Evolutionary conservation across 2,329 filamentous ascomycete genomes (phyloP), one percentile per base, ranked within the genome.

Genomic region (Aspergillus phoenicis): DNA sequence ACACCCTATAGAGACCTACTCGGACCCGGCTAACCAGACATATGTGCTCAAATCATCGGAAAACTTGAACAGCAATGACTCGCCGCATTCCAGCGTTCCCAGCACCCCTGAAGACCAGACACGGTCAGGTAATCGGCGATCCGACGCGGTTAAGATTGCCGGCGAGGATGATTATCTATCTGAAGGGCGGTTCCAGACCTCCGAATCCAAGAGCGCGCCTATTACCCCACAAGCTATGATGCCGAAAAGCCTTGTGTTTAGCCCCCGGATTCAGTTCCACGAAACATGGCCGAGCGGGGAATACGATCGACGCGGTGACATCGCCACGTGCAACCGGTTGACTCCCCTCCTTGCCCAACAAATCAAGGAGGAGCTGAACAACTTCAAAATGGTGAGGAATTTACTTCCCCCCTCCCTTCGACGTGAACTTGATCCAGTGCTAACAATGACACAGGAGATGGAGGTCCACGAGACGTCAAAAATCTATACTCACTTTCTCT

Each of bases 401-500:
- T 20, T 20, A 20, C 20, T 20, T 20, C 20, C 20, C 20, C 20
- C 20, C 33, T 11, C 33, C 33, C 15, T 17, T 17, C 10, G 8
- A 6, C 8, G 22, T 30, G n/a, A 6, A 17, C 3, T 11, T 3
- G 20, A 52, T 7, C 17, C 5, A 39, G 10, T 38, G 59, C 66
- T 62, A 38, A 67, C 82, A 85, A 30, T 69, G 41, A 48, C 15
- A 41, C 64, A 98, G 95, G 95, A 99, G 82, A 99, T 99, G 95
- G 95, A 98, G 83, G 95, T 99, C 72, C 95, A 99, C 78, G 95
- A 98, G 80, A 91, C 90, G 76, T 98, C 95, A 68, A 99, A 98
- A 83, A 93, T 97, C 73, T 97, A 99, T 84, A 99, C 95, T 71
- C 95, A 99, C 85, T 99, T 99, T 86, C 98, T 99, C 84, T 99